These are phyloP conservation scores for Anethum foeniculum DNA, from an alignment of 140 eudicot genomes.

Conservation along the genomic window DNA sequence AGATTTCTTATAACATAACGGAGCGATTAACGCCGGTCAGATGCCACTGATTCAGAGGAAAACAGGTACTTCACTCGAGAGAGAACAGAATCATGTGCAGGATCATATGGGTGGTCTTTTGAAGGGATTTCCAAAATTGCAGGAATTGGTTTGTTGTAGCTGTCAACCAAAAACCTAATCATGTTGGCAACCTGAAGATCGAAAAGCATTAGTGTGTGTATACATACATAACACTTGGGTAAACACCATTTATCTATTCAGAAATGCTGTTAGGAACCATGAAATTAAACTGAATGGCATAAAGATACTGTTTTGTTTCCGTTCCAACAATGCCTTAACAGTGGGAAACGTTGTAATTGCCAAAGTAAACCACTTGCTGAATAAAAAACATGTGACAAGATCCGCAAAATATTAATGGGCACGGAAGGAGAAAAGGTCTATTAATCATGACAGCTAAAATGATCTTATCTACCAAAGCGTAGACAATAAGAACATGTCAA, in stretches of 20 bases:
- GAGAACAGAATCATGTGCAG: slow-evolving; percentile 85
- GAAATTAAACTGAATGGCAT: not conserved
- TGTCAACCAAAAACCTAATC: slow-evolving; percentile 78
- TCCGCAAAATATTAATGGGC: no score
- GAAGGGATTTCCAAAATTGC: slow-evolving; percentile 97
- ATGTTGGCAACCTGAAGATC: slow-evolving; percentile 70
- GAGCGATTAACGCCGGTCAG: slow-evolving; percentile 32
- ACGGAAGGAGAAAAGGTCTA: not conserved
- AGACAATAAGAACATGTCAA: not conserved
- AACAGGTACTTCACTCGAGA: slow-evolving; percentile 90
- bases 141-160: slow-evolving; percentile 97
- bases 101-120: slow-evolving; percentile 97
- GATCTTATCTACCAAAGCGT: not conserved
- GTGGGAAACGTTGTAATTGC: not conserved
- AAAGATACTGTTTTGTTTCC: not conserved
- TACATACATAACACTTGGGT: no score
- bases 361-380: not conserved
- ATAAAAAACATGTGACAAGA: not conserved
- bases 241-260: not conserved
- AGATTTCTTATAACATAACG: not conserved
- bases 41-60: slow-evolving; percentile 76
- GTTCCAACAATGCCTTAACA: not conserved
- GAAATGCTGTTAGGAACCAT: not conserved
- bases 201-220: not conserved
- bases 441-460: not conserved